Base-by-base conservation (phyloP, 2,329 filamentous ascomycete species). In the Fusarium tjaetaba region DNA sequence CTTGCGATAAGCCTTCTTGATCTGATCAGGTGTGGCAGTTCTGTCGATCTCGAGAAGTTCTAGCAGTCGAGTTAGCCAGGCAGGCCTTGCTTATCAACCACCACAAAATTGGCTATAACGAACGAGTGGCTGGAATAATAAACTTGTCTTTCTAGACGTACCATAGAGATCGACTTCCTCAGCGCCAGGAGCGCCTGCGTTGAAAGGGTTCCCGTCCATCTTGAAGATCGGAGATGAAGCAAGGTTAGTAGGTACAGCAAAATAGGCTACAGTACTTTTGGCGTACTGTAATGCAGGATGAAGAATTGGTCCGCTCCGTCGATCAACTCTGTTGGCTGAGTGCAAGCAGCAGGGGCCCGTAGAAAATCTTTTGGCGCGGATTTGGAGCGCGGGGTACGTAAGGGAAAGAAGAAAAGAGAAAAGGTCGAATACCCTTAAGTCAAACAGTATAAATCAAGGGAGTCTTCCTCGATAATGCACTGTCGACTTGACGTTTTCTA, bases 1-100 rank as follows among this genome's bases (percentile, higher is more conserved):
- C 89, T 97, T 98, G 85, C 96, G 93, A 85, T 98, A 98, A 70
- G 95, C 95, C 85, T 97, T 97, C 83, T 96, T 97, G 84, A 98
- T 93, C 79, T 97, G 93, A 63, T 92, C 90, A 79, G 92, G 92
- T 70, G 87, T 91, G 59, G 95, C 93, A 70, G 85, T 85, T 81
- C 88, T 92, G 59, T 91, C 86, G 77, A 98, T 89, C 68, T 90
- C 93, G 71, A 98, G 90, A 77, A 97, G 87, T 85, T 92, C 95
- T 97, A 80, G 46, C 61, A 42, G 20, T 39, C 38, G 49, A 59
- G 69, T 76, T 49, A 76, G 68, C 51, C 45, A 68, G 46, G 39
- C 58, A 46, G 7, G 24, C 36, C 36, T 43, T 64, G 39, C 49
- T 41, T 53, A 60, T 52, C 56, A 72, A 57, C 60, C 38, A n/a